Base-by-base conservation (phyloP, 192 early-diverging fungal genomes). In the Backusella tuberculispora region DNA sequence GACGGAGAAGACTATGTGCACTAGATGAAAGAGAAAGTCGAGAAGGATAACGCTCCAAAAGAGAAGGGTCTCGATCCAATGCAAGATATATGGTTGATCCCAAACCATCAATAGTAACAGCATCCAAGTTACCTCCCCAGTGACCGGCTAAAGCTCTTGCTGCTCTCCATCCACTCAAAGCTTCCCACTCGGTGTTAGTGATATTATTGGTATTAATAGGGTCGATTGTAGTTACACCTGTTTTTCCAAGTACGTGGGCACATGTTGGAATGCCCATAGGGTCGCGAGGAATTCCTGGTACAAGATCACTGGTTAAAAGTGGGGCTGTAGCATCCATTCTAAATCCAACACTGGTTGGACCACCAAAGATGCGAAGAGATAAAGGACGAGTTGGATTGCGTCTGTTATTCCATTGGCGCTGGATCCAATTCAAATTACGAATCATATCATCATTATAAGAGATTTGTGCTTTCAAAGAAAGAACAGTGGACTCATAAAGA, bases 71-170 rank as follows among this genome's bases (percentile, higher is more conserved):
- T 29, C 74, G 74, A 60, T 76, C 74, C n/a, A 76, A 46, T 38
- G 74, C 74, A n/a, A 76, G 50, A 42, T 76, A 76, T 19, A 76
- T 76, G 53, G 74, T 76, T n/a, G 74, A 70, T 19, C 74, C 74
- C 5, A 76, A 46, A 21, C 74, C 74, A 15, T 76, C 74, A 3
- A 63, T 53, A 7, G 74, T 69, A 4, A 76, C 68, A 19, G 56
- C 65, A 44, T 76, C 74, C 10, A 76, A 42, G 41, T 76, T 76
- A 14, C 74, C 74, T 41, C 74, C 74, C 19, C 29, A 76, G 34
- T 76, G 74, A 63, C 66, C 42, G 12, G 74, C 74, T 15, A 76
- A 43, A 6, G 53, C 40, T 44, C 69, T 76, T 15, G 74, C 50
- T 37, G 56, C 43, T 40, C 74, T 68, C 74, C 74, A 76, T 37